phyloP scores from a whole-genome alignment of 768 basidiomycete species.

The Guyanaporus albipodus region DNA sequence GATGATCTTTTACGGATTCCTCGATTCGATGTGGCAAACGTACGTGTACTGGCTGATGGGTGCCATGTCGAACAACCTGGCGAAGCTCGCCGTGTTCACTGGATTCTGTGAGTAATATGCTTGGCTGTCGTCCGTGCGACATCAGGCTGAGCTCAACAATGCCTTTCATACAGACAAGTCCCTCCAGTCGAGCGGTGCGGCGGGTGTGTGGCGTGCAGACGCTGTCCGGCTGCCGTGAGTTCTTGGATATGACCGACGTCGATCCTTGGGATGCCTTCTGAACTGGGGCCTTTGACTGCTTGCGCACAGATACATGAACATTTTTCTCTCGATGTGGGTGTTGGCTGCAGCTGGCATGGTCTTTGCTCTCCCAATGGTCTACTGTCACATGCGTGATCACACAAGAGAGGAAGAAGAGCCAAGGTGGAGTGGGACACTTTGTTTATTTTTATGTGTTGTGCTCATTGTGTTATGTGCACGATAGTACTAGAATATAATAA shows the following conservation, averaged over 20 bases:
- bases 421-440: too few relatives aligned
- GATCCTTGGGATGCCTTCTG: too few relatives aligned
- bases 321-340: slow-evolving; percentile 71
- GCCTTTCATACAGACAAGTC: slow-evolving; percentile 53
- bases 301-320: slow-evolving; percentile 54
- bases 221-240: slow-evolving; percentile 59
- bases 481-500: too few relatives aligned
- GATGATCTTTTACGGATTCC: slow-evolving; percentile 67
- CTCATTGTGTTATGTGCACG: too few relatives aligned
- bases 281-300: too few relatives aligned
- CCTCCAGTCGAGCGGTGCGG: slow-evolving; percentile 70
- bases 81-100: slow-evolving; percentile 75
- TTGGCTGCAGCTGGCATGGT: slow-evolving; percentile 61
- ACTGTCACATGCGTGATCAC: slow-evolving; percentile 59
- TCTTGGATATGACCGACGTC: too few relatives aligned
- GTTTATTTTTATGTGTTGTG: too few relatives aligned
- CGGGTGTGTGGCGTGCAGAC: slow-evolving; percentile 71
- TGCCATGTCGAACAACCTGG: slow-evolving; percentile 79
- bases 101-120: slow-evolving; percentile 66
- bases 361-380: slow-evolving; percentile 70
- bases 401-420: too few relatives aligned
- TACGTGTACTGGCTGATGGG: slow-evolving; percentile 83
- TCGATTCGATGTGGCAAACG: slow-evolving; percentile 86
- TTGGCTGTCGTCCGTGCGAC: not conserved
- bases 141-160: not conserved